phyloP scores from a whole-genome alignment of 257 asterid genomes.

The Przewalskia tangutica region DNA sequence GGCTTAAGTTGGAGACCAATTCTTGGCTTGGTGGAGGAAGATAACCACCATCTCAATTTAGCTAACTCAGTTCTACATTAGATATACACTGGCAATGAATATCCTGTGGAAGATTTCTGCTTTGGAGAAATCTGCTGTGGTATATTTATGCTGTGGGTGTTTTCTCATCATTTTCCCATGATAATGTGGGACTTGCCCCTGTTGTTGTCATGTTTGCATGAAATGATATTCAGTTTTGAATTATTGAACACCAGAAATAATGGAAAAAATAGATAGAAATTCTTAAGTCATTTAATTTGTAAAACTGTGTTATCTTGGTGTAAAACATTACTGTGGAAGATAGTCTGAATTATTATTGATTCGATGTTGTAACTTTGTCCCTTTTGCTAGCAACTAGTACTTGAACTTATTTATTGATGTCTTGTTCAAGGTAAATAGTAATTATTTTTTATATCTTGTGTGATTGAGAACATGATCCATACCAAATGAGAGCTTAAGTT shows the following conservation, averaged over 20 bases:
- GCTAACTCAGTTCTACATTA: conserved; percentile 2
- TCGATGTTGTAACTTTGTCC: not conserved
- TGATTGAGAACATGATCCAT: not conserved
- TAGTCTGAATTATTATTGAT: not conserved
- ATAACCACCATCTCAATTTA: not conserved
- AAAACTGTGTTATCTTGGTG: not conserved
- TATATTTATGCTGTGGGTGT: not conserved
- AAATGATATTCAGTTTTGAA: not conserved
- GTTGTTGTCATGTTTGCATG: not conserved
- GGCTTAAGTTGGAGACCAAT: not conserved
- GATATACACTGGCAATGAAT: not conserved
- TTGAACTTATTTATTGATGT: not conserved
- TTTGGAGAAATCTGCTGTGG: not conserved
- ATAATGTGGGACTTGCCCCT: not conserved
- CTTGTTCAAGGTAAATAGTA: not conserved
- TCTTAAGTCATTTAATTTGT: not conserved
- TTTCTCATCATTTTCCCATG: not conserved
- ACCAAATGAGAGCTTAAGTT: not conserved
- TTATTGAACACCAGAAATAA: conserved; percentile 2
- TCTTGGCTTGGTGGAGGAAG: not conserved
- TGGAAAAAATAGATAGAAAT: not conserved
- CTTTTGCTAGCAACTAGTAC: not conserved
- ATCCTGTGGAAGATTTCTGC: not conserved
- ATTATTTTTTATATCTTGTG: not conserved
- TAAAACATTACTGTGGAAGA: not conserved